Conservation (phyloP, 2,329 filamentous ascomycete genomes). For the Orbilia javanica region DNA sequence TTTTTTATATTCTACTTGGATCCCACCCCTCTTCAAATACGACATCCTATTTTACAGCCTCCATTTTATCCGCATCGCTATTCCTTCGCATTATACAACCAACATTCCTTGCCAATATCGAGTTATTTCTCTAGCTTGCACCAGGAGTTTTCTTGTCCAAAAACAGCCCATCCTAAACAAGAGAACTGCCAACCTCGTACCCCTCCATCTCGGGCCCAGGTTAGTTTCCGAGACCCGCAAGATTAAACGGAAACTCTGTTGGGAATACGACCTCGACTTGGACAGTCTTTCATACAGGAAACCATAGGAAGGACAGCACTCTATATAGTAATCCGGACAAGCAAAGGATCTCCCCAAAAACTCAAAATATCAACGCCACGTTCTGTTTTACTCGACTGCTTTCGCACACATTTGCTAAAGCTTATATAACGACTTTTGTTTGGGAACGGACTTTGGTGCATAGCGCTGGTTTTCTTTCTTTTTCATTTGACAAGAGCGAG, state of each 20-base stretch:
- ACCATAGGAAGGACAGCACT: conserved; percentile 4
- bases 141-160: conserved; percentile 23
- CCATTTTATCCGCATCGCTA: conserved; percentile 15
- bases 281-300: background rate
- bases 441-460: conserved; percentile 58
- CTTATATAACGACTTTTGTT: conserved; percentile 58
- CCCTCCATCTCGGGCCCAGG: conserved; percentile 36
- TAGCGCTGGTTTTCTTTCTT: conserved; percentile 59
- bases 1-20: conserved; percentile 35
- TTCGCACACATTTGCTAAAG: conserved; percentile 53
- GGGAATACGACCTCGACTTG: conserved; percentile 17
- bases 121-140: background rate
- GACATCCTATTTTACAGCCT: conserved; percentile 43
- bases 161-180: conserved; percentile 27
- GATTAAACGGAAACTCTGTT: conserved; percentile 38
- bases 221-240: conserved; percentile 14
- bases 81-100: conserved; percentile 29
- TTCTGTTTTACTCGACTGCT: conserved; percentile 55
- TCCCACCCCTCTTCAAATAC: conserved; percentile 41
- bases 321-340: conserved; percentile 21
- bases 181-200: conserved; percentile 9
- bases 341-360: conserved; percentile 52
- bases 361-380: conserved; percentile 57
- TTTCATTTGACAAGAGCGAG: conserved; percentile 53
- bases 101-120: conserved; percentile 26